These are phyloP conservation scores for Pythium utonaiense DNA, from an alignment of 352 stramenopile species.

Conservation along the genomic window DNA sequence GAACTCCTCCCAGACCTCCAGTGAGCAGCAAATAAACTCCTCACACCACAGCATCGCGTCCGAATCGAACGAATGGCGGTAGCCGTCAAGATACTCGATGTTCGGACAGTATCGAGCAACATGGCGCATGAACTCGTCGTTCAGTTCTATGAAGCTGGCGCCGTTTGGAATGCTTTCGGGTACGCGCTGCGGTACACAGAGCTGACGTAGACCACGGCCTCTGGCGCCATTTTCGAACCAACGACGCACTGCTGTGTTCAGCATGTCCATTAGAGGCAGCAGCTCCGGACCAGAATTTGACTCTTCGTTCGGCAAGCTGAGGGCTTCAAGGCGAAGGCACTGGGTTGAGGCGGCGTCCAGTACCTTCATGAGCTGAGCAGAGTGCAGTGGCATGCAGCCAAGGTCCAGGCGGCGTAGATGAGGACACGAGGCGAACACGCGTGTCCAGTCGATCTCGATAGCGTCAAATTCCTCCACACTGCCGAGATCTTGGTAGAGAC, in stretches of 20 bases:
- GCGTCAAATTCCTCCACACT: neutral
- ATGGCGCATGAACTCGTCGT: neutral
- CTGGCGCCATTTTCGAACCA: slow-evolving; percentile 17
- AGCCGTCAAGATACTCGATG: slow-evolving; percentile 9
- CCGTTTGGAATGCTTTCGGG: neutral
- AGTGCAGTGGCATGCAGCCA: slow-evolving; percentile 33
- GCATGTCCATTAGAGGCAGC: slow-evolving; percentile 33
- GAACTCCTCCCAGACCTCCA: slow-evolving; percentile 33
- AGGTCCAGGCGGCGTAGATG: slow-evolving; percentile 45
- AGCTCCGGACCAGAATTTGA: slow-evolving; percentile 1
- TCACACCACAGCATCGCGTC: neutral
- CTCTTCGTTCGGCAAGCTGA: slow-evolving; percentile 34
- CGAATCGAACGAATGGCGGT: neutral
- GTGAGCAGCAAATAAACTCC: slow-evolving; percentile 7
- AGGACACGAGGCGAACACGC: slow-evolving; percentile 30
- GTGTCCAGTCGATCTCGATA: slow-evolving; percentile 32
- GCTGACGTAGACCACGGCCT: slow-evolving; percentile 26
- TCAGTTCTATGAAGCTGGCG: slow-evolving; percentile 1
- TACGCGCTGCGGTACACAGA: slow-evolving; percentile 33
- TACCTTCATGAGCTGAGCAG: slow-evolving; percentile 36
- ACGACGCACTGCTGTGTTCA: slow-evolving; percentile 29
- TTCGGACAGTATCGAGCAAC: slow-evolving; percentile 5
- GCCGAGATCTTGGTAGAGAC: neutral
- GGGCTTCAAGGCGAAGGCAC: slow-evolving; percentile 31
- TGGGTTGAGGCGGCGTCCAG: slow-evolving; percentile 28